phyloP scores from a whole-genome alignment of 352 stramenopile genomes.

The Pythium oligandrum region DNA sequence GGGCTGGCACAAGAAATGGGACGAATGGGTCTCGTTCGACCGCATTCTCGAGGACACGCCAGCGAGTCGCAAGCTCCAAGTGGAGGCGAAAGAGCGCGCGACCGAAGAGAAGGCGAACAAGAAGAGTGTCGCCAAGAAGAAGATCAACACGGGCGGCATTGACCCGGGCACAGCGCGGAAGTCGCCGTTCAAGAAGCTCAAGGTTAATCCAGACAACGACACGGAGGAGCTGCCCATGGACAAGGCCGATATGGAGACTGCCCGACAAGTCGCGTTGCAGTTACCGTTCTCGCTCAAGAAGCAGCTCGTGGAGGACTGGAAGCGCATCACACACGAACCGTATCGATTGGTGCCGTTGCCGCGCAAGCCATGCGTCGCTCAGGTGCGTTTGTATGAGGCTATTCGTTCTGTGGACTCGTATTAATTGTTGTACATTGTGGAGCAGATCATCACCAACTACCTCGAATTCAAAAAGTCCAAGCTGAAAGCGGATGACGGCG shows the following conservation, averaged over 20 bases:
- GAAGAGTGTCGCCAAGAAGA: conserved; percentile 31
- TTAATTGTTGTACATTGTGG: not conserved
- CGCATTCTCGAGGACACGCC: conserved; percentile 70
- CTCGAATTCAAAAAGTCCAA: conserved; percentile 73
- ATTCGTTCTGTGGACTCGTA: not conserved
- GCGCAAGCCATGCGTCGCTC: conserved; percentile 61
- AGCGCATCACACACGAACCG: conserved; percentile 73
- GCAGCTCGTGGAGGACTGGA: conserved; percentile 90
- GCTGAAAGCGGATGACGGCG: conserved; percentile 36
- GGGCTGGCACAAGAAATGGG: conserved; percentile 90
- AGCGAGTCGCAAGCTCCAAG: conserved; percentile 48
- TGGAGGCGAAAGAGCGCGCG: conserved; percentile 30
- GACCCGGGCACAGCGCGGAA: conserved; percentile 45
- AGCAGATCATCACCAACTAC: conserved; percentile 78
- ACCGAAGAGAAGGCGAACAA: conserved; percentile 17
- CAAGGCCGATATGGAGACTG: conserved; percentile 10
- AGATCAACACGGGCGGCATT: conserved; percentile 57
- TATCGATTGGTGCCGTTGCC: conserved; percentile 80
- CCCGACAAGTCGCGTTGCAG: conserved; percentile 61
- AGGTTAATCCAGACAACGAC: conserved; percentile 56
- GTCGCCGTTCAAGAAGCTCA: conserved; percentile 76
- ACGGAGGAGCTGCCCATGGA: conserved; percentile 49
- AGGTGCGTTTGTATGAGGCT: conserved; percentile 19
- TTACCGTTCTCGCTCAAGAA: conserved; percentile 92
- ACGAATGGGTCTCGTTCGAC: conserved; percentile 82